Base-by-base conservation (phyloP, 2,329 filamentous ascomycete species). In the Teratosphaeria nubilosa region DNA sequence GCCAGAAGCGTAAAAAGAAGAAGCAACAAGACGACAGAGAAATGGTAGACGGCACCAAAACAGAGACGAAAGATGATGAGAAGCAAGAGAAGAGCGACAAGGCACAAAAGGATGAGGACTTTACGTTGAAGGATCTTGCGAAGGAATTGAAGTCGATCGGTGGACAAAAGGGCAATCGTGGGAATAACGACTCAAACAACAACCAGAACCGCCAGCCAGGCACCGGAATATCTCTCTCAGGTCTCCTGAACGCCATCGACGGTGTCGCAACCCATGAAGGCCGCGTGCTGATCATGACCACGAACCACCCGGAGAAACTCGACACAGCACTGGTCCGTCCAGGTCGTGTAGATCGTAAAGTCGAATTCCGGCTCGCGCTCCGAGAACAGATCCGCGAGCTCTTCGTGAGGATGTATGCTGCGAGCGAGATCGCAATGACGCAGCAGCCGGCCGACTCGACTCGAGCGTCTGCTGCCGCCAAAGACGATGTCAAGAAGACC, bases 191-290 rank as follows among this genome's bases (percentile, higher is more conserved):
- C 37, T 53, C 61, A n/a, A 65, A 65, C 27, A 56, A 62, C 22
- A 30, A 30, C 31, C 51, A 25, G 20, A 53, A 53, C 5, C 25
- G 51, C 51, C 56, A 61, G 24, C 52, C 63, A 48, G 62, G 62
- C 5, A 88, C 86, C 14, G 73, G 80, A n/a, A 89, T 94, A 51
- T 88, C 87, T 0, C 79, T 94, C 1, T 89, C 87, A 0, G 88
- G 88, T 0, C 79, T 95, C 1, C 80, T 95, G 55, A 95, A 95
- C 71, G 86, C 87, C 59, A 90, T 95, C 48, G 89, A 95, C 66
- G 88, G 90, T 57, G 88, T 91, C 1, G 87, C 86, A 1, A 87
- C 85, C 2, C 87, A 89, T 65, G 88, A 92, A 73, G 88, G 88
- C 27, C 82, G 87, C 52, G 82, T 92, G 13, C 80, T 92, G 20